Conservation (phyloP, 345 rosid species). For the Leavenworthia alabamica region DNA sequence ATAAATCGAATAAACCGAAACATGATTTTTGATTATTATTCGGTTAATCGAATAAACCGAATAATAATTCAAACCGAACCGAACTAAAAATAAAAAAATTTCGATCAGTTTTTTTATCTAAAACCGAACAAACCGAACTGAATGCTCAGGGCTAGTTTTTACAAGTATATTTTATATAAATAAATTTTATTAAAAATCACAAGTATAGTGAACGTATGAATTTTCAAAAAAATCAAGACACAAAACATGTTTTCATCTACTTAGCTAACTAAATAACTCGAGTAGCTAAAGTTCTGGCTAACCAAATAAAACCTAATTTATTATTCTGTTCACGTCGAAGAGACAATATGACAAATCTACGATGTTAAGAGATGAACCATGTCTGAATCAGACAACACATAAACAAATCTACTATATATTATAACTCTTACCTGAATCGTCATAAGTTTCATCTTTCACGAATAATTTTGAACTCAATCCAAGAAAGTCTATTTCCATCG, state of each 20-base stretch:
- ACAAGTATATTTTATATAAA: background rate
- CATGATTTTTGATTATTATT: too few species aligned
- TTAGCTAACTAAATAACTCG: too few species aligned
- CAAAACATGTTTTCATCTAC: background rate
- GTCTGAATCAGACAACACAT: too few species aligned
- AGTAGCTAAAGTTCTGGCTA: background rate
- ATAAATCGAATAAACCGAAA: too few species aligned
- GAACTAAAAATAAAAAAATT: too few species aligned
- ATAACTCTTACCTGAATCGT: conserved; percentile 26
- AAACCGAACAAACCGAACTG: too few species aligned
- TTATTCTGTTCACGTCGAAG: background rate
- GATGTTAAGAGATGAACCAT: too few species aligned
- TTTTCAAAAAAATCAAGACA: background rate
- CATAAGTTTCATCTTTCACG: conserved; percentile 28
- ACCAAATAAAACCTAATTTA: background rate
- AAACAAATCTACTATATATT: background rate
- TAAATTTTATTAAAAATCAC: background rate
- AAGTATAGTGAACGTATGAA: background rate
- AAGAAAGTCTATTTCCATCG: conserved; percentile 47
- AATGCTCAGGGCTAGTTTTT: too few species aligned
- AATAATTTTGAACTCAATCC: conserved; percentile 28
- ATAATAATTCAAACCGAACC: too few species aligned
- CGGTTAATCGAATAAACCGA: too few species aligned
- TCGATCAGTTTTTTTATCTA: too few species aligned
- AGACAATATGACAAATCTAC: background rate